Conservation (phyloP, 2,329 filamentous ascomycete genomes). For the Trichoderma asperellum region DNA sequence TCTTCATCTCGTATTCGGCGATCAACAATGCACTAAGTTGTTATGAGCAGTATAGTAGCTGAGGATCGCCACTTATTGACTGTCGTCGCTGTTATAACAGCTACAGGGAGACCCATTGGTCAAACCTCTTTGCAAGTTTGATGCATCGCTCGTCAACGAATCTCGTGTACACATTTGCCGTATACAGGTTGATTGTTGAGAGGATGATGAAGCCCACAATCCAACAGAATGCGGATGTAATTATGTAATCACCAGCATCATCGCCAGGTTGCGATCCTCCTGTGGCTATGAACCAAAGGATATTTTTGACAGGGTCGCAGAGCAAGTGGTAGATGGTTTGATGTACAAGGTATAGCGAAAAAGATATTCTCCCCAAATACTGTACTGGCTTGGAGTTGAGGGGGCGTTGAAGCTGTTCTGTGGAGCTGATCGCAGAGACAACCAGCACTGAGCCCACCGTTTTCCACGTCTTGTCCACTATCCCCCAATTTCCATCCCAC, state of each 20-base stretch:
- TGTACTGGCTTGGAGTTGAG: slow-evolving; percentile 14
- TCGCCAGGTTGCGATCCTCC: not conserved
- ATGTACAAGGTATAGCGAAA: slow-evolving; percentile 21
- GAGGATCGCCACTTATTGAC: not conserved
- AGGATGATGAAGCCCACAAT: slow-evolving; percentile 17
- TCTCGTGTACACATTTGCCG: slow-evolving; percentile 13
- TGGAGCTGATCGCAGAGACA: slow-evolving; percentile 16
- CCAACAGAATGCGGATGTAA: slow-evolving; percentile 16
- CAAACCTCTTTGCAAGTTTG: slow-evolving; percentile 12
- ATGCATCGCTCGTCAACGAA: slow-evolving; percentile 24
- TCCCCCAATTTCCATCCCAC: slow-evolving; percentile 18
- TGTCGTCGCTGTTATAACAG: not conserved
- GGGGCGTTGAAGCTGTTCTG: slow-evolving; percentile 5
- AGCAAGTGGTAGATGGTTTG: slow-evolving; percentile 18
- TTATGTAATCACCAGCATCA: not conserved
- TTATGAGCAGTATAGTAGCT: not conserved
- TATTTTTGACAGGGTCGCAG: slow-evolving; percentile 7
- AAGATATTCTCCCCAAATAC: slow-evolving; percentile 23
- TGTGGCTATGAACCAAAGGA: slow-evolving; percentile 17
- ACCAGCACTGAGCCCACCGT: slow-evolving; percentile 21
- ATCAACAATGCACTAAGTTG: not conserved
- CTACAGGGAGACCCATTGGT: slow-evolving; percentile 19
- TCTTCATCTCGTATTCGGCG: not conserved
- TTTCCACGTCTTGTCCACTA: slow-evolving; percentile 21
- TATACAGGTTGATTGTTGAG: slow-evolving; percentile 15